Evolutionary conservation across 768 basidiomycete genomes (phyloP).

Genomic region (Royoungia palumana): DNA sequence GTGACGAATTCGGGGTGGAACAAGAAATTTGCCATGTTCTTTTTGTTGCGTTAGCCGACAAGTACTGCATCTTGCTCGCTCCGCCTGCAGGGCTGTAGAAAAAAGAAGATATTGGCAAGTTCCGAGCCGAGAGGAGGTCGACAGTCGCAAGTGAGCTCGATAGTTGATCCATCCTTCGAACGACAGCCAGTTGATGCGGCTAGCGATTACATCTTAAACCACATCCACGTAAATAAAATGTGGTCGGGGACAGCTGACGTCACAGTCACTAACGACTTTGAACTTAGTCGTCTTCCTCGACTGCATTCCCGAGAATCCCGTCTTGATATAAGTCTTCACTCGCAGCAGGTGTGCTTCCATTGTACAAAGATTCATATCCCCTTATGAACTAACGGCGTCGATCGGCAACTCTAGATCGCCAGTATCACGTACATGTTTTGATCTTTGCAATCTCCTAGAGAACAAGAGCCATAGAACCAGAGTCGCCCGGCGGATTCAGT

Average conservation of each 20-base stretch:
- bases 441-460: background rate
- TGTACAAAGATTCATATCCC: slow-evolving; percentile 8
- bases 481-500: too few species aligned
- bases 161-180: background rate
- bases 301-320: too few species aligned
- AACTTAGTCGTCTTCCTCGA: too few species aligned
- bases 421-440: background rate
- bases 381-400: slow-evolving; percentile 6
- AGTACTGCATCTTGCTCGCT: background rate
- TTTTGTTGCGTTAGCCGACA: background rate
- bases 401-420: slow-evolving; percentile 9
- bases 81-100: slow-evolving; percentile 1
- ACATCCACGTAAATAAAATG: slow-evolving; percentile 8
- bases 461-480: too few species aligned
- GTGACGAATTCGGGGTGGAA: background rate
- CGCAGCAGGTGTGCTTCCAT: slow-evolving; percentile 10
- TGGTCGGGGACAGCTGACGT: background rate
- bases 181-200: background rate
- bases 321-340: too few species aligned
- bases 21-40: slow-evolving; percentile 8
- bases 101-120: background rate
- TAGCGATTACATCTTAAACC: slow-evolving; percentile 20
- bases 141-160: background rate
- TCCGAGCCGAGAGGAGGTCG: slow-evolving; percentile 7
- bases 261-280: too few species aligned